Base-by-base conservation (phyloP, 257 asterid species). In the Salvia splendens region DNA sequence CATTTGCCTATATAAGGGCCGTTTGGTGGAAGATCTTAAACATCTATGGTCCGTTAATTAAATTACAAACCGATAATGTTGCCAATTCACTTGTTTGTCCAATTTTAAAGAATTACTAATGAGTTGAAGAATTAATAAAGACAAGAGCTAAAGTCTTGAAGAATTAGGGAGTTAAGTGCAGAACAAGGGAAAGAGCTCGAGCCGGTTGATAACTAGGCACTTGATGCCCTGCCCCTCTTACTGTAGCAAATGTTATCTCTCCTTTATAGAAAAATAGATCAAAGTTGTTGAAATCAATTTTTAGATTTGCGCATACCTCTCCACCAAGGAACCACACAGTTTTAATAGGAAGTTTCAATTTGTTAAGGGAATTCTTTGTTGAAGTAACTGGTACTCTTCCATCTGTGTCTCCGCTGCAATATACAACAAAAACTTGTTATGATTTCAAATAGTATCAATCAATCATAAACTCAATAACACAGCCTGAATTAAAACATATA, bases 191-290 rank as follows among this genome's bases (percentile, higher is more conserved):
- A 8, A 90, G 84, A 9, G 89, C 85, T 73, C 96, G 73, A n/a
- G 73, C 82, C 3, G 97, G 95, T 68, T 81, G 80, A 56, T 67
- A 90, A 77, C 95, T 88, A 9, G 97, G 96, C 36, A 86, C 97
- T 79, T 90, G 87, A 73, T 90, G 97, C 6, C 97, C 96, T 41
- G 97, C 96, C 16, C 89, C 96, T 81, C 92, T 75, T 0, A 88
- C 87, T 1, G 92, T 90, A 0, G 85, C 86, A 83, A 90, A 86
- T 67, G 92, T 84, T 43, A 90, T 10, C 35, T 88, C 75, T 2
- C 78, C 80, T 48, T 79, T 46, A 17, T 87, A 88, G 5, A n/a
- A n/a, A n/a, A n/a, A n/a, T 2, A 24, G 3, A 2, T 24, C 30
- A 24, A 24, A 24, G 30, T 24, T 24, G 30, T 24, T 24, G 30